These are phyloP conservation scores for Persicaria tinctoria DNA, from an alignment of 148 eudicot genomes.

Conservation along the genomic window DNA sequence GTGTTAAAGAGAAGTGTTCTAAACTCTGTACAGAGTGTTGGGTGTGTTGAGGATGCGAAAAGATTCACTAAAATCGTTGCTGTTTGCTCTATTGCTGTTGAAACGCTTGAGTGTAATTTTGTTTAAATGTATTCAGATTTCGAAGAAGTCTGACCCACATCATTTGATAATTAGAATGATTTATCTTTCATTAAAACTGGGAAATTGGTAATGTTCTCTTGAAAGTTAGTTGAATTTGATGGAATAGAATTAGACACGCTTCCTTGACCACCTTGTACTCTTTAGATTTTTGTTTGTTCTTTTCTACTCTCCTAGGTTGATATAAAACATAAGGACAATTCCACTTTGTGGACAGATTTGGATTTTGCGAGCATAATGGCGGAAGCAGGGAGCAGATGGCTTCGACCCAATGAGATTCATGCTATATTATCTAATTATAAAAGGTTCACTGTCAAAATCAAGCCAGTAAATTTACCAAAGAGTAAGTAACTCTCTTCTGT, in stretches of 20 bases:
- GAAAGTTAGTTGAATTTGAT: background rate
- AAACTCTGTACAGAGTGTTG: background rate
- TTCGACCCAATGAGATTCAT: constrained; percentile 90
- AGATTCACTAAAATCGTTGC: background rate
- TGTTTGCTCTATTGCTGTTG: background rate
- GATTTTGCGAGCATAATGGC: constrained; percentile 52
- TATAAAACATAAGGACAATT: background rate
- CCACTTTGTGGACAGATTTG: constrained; percentile 47
- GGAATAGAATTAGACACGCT: background rate
- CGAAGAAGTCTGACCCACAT: background rate
- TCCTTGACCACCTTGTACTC: background rate
- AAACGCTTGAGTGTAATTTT: background rate
- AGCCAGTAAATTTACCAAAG: constrained; percentile 79
- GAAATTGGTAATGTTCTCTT: background rate
- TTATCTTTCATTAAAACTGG: background rate
- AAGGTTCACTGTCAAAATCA: constrained; percentile 52
- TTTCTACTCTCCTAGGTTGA: background rate
- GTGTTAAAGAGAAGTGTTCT: background rate
- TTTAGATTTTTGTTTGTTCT: background rate
- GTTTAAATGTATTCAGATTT: background rate
- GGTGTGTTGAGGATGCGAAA: background rate
- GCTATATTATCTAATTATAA: constrained; percentile 71
- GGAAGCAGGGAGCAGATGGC: constrained; percentile 89
- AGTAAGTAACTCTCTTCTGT: constrained; percentile 29
- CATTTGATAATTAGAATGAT: background rate